These are phyloP conservation scores for Tolypocladium nubicola DNA, from an alignment of 2,329 filamentous ascomycete species.

Conservation along the genomic window DNA sequence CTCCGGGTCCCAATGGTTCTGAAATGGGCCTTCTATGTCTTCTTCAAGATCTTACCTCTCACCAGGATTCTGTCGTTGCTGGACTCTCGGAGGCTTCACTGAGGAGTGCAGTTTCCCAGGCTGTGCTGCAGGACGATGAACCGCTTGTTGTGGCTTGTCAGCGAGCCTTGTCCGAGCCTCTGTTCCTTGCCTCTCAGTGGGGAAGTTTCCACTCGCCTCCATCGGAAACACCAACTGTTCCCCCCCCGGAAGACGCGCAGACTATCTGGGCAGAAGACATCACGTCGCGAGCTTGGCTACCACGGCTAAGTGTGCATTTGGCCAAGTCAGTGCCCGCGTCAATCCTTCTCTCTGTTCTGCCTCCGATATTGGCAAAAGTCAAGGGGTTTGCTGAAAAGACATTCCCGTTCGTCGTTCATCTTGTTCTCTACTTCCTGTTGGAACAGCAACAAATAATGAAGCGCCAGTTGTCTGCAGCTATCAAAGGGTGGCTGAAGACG, in stretches of 20 bases:
- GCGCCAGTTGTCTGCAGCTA: constrained; percentile 51
- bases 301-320: constrained; percentile 49
- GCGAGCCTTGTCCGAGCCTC: constrained; percentile 37
- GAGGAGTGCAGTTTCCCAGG: constrained; percentile 44
- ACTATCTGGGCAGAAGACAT: constrained; percentile 26
- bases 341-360: constrained; percentile 58
- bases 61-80: constrained; percentile 41
- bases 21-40: constrained; percentile 52
- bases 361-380: constrained; percentile 54
- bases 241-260: constrained; percentile 7
- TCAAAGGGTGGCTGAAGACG: constrained; percentile 51
- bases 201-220: constrained; percentile 41
- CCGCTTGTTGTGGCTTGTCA: constrained; percentile 39
- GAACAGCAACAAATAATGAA: constrained; percentile 50
- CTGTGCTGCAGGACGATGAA: constrained; percentile 34
- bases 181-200: constrained; percentile 48
- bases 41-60: constrained; percentile 51
- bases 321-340: constrained; percentile 49
- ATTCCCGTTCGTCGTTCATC: constrained; percentile 77
- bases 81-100: constrained; percentile 52
- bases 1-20: constrained; percentile 41
- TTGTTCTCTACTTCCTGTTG: constrained; percentile 62
- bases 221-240: constrained; percentile 29
- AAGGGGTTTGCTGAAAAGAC: constrained; percentile 60
- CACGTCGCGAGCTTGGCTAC: constrained; percentile 46